Base-by-base conservation (phyloP, 2,329 filamentous ascomycete species). In the Lecanicillium sp. region DNA sequence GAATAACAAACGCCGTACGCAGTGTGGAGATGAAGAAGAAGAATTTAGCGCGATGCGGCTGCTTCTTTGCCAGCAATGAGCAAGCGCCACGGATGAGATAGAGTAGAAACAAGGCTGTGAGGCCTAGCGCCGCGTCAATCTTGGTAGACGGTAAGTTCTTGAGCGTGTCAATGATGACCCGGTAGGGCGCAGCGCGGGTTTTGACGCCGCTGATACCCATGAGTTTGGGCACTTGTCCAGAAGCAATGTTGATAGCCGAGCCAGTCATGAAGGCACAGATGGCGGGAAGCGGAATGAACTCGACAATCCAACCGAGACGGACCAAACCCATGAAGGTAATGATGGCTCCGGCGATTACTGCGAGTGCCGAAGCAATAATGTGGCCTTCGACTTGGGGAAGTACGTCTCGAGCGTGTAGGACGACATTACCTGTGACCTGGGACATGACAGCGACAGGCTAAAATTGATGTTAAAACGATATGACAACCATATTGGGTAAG, bases 21-120 rank as follows among this genome's bases (percentile, higher is more conserved):
- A 92, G 70, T 0, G 87, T 90, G 14, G 79, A 83, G 37, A 81
- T 59, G 65, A 90, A 89, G 63, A 90, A 90, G 69, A 77, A 88
- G 1, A 76, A 51, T 70, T 86, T 87, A 42, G 77, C 72, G 37
- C 71, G 71, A 3, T 70, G 62, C 3, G 86, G 84, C 47, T 82
- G 71, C 55, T 72, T 79, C 61, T 72, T 78, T n/a, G 81, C 81
- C 50, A 79, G 66, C 44, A 61, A 71, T 36, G 70, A 75, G 65
- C 83, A 87, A 37, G 63, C 60, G 37, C 57, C 71, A 5, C 84
- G 78, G 46, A 86, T 77, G 7, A 72, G 44, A 53, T 87, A 88
- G 4, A 90, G 70, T 66, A 86, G 66, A 7, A 72, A 59, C 33
- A 88, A 64, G 2, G 83, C 76, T 3, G 78, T 79, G 6, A 90